phyloP scores from a whole-genome alignment of 352 stramenopile species.

The Globisporangium viniferum region DNA sequence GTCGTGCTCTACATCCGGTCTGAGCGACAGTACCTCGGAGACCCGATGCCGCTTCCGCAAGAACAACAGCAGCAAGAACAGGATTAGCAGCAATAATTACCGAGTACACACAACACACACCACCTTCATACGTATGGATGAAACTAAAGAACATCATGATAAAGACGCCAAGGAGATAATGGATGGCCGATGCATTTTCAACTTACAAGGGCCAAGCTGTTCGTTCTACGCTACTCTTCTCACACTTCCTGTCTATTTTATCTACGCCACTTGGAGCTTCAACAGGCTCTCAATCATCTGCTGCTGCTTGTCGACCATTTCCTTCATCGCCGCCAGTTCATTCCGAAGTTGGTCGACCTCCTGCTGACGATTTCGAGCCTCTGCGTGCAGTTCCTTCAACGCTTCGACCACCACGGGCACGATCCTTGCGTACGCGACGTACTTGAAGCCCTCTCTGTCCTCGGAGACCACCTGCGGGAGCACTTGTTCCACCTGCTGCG shows the following conservation, averaged over 20 bases:
- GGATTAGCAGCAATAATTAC: conserved; percentile 1
- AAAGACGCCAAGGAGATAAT: background rate
- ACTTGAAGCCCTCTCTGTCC: conserved; percentile 77
- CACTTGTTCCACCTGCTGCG: conserved; percentile 82
- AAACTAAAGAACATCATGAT: background rate
- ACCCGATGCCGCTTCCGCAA: conserved; percentile 17
- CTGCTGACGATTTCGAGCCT: conserved; percentile 18
- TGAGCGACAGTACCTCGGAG: conserved; percentile 55
- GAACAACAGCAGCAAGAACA: conserved; percentile 17
- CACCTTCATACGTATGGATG: background rate
- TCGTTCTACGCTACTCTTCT: background rate
- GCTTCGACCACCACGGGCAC: conserved; percentile 79
- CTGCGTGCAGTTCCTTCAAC: conserved; percentile 47
- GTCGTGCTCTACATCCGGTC: conserved; percentile 77
- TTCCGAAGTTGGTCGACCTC: conserved; percentile 8
- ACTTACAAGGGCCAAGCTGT: background rate
- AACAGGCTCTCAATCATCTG: conserved; percentile 1
- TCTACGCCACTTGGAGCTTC: background rate
- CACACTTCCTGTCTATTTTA: background rate
- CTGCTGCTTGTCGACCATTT: conserved; percentile 9
- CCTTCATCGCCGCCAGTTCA: conserved; percentile 2
- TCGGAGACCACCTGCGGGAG: conserved; percentile 77
- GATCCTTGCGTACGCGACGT: conserved; percentile 83
- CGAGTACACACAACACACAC: background rate
- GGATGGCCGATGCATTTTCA: background rate